These are phyloP conservation scores for Trichosporon coremiiforme DNA, from an alignment of 1,284 basidiomycete genomes.

Conservation along the genomic window DNA sequence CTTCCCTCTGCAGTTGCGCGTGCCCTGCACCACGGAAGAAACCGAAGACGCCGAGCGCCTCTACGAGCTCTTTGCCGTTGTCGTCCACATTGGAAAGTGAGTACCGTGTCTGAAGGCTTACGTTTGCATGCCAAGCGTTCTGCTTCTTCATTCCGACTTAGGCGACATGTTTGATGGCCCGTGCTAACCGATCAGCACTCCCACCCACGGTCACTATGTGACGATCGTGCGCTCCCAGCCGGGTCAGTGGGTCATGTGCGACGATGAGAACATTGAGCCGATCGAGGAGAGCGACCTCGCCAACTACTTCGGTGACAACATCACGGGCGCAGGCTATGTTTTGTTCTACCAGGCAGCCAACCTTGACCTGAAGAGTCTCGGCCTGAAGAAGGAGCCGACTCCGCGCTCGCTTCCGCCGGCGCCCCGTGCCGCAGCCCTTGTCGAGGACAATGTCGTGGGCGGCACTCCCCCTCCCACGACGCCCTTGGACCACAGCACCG, in stretches of 20 bases:
- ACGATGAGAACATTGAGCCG: conserved; percentile 87
- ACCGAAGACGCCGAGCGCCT: conserved; percentile 79
- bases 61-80: conserved; percentile 92
- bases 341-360: conserved; percentile 95
- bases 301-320: conserved; percentile 91
- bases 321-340: conserved; percentile 88
- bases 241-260: conserved; percentile 82
- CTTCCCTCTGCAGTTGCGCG: conserved; percentile 87
- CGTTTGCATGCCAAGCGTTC: conserved; percentile 14
- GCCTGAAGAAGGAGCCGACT: conserved; percentile 52
- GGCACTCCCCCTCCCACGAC: conserved; percentile 2
- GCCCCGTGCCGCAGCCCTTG: conserved; percentile 7
- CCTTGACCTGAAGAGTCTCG: conserved; percentile 71
- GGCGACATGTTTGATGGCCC: background rate
- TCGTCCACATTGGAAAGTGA: conserved; percentile 95
- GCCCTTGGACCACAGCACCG: background rate
- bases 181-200: conserved; percentile 65
- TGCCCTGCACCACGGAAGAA: conserved; percentile 97
- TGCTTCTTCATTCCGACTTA: background rate
- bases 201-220: conserved; percentile 96
- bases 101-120: conserved; percentile 51
- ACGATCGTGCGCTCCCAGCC: conserved; percentile 85
- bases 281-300: conserved; percentile 87
- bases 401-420: conserved; percentile 24
- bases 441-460: conserved; percentile 15